Evolutionary conservation across 805 yeast species (phyloP), one percentile per base, ranked within the genome.

Genomic region (Candida rishiriensis): DNA sequence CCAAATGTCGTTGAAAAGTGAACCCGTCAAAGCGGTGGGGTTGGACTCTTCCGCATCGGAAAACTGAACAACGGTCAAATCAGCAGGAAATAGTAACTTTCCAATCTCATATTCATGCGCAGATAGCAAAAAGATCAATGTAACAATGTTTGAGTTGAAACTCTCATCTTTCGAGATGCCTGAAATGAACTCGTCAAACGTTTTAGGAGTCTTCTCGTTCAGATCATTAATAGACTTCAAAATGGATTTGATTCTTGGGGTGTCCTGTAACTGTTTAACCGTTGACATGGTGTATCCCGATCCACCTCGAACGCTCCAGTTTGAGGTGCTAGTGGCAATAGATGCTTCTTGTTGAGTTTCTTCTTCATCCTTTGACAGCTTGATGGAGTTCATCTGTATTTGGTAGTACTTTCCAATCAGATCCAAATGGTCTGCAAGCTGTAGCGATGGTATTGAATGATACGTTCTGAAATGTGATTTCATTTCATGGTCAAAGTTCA

Each of bases 401-500:
- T 46, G 35, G 42, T 63, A 64, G 34, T 49, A 63, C 17, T 54
- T 50, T 33, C 51, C 53, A 28, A 63, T 53, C 12, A 57, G 52
- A 15, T 49, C 44, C 9, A 65, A 57, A 42, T 72, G 76, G 14
- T 83, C 73, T 46, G 77, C 79, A 3, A 84, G 80, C 61, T 91
- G 97, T 36, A 91, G 70, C 10, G 89, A 80, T 1, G 99, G 99
- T 30, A 91, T 88, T 11, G 96, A 85, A 65, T 91, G 97, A 60
- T 86, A 91, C 0, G 97, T 90, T 57, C 99, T 74, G 50, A 91
- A 72, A 52, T 89, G 91, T 0, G 96, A 88, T 54, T 88, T 83
- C 98, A 91, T 91, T 58, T 89, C 97, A 17, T 95, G 88, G 44
- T 88, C 96, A 60, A 91, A 85, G 65, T 91, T 91, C 41, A 91